Percentiles rank a stretch among this genome's conserved stretches.
Evolutionary conservation across 352 stramenopile species (phyloP).

Genomic region (Thalassiosira hispida): DNA sequence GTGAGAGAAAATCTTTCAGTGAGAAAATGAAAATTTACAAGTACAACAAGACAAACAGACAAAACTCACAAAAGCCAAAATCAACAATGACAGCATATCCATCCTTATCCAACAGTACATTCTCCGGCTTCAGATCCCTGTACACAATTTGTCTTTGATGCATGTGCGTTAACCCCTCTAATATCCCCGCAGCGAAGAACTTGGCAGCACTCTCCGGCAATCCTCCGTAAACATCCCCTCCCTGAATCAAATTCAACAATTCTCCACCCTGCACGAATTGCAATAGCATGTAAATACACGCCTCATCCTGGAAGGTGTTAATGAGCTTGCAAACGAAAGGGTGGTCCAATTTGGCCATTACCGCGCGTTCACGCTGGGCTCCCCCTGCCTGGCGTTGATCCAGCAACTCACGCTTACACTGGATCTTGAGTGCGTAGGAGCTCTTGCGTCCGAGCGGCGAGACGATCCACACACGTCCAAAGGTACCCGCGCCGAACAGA

Average conservation of each 20-base stretch:
- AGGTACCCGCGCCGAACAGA: slow-evolving; percentile 94
- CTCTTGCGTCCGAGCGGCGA: slow-evolving; percentile 64
- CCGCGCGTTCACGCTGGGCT: slow-evolving; percentile 91
- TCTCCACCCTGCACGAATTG: slow-evolving; percentile 93
- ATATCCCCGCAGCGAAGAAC: slow-evolving; percentile 80
- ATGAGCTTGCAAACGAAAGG: slow-evolving; percentile 94
- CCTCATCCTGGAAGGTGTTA: slow-evolving; percentile 91
- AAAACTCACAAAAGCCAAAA: slow-evolving; percentile 90
- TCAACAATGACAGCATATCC: slow-evolving; percentile 98
- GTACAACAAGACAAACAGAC: too few relatives aligned
- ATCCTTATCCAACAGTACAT: slow-evolving; percentile 89
- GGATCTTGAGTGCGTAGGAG: slow-evolving; percentile 94
- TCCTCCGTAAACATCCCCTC: slow-evolving; percentile 87
- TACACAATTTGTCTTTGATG: slow-evolving; percentile 85
- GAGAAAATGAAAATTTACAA: not conserved
- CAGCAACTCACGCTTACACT: slow-evolving; percentile 94
- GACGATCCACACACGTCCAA: slow-evolving; percentile 95
- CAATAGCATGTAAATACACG: slow-evolving; percentile 95
- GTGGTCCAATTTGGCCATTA: slow-evolving; percentile 91
- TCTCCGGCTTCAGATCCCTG: slow-evolving; percentile 90
- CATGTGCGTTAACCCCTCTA: slow-evolving; percentile 94
- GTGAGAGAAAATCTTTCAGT: too few relatives aligned
- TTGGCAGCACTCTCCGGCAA: slow-evolving; percentile 61
- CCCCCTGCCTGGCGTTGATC: slow-evolving; percentile 90
- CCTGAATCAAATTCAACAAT: slow-evolving; percentile 92